These are phyloP conservation scores for Stereum hirsutum DNA, from an alignment of 1,284 basidiomycete genomes.

Conservation along the genomic window DNA sequence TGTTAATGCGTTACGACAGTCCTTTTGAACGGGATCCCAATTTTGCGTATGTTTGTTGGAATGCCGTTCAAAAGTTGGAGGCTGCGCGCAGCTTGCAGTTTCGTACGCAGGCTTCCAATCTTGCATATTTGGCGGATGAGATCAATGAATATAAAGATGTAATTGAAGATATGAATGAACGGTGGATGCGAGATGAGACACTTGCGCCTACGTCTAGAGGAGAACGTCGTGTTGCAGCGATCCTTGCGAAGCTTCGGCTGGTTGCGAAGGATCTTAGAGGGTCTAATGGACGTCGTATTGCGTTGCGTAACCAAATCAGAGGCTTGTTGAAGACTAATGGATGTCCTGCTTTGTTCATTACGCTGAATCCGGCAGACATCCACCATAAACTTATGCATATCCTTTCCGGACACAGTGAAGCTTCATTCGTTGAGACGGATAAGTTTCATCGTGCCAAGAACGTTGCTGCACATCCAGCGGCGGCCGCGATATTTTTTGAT, in stretches of 20 bases:
- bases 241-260: constrained; percentile 1
- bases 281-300: not conserved
- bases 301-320: constrained; percentile 8
- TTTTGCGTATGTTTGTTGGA: constrained; percentile 3
- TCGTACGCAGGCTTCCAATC: not conserved
- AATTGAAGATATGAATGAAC: not conserved
- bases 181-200: not conserved
- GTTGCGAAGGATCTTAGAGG: constrained; percentile 2
- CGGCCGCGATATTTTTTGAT: constrained; percentile 14
- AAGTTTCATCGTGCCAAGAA: constrained; percentile 8
- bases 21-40: constrained; percentile 2
- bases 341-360: constrained; percentile 17
- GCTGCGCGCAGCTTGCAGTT: not conserved
- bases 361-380: constrained; percentile 17
- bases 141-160: not conserved
- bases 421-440: constrained; percentile 1
- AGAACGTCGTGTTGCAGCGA: not conserved
- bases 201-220: not conserved
- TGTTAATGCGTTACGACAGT: constrained; percentile 1
- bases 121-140: not conserved
- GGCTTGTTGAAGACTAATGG: constrained; percentile 13
- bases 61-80: constrained; percentile 3
- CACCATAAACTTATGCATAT: constrained; percentile 11
- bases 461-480: constrained; percentile 11
- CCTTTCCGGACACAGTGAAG: not conserved